A percentile compares a stretch with the other conserved stretches of the same genome.
Conservation (phyloP, 164 flowering plant species). For the Protea cynaroides region DNA sequence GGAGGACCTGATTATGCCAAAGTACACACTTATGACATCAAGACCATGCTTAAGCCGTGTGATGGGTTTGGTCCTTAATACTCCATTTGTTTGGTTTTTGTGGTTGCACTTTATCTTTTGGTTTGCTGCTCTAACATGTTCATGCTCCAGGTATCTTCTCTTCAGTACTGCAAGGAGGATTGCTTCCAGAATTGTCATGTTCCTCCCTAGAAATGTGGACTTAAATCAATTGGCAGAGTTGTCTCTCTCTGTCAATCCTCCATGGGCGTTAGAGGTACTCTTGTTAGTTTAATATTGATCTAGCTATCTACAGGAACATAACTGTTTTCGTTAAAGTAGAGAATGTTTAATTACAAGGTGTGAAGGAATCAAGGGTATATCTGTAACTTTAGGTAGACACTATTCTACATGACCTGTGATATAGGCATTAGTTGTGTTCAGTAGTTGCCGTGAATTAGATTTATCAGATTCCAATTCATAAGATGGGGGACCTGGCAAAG, state of each 20-base stretch:
- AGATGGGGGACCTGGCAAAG: no score
- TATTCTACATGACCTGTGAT: no score
- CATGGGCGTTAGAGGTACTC: constrained; percentile 81
- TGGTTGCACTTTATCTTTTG: neutral
- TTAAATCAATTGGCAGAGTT: constrained; percentile 82
- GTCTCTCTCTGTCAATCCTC: constrained; percentile 47
- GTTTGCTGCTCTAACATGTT: constrained; percentile 8
- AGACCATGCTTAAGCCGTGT: constrained; percentile 76
- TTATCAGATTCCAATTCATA: no score
- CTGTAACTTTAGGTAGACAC: no score
- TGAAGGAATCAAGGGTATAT: no score
- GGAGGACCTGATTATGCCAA: constrained; percentile 90
- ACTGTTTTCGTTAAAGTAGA: neutral
- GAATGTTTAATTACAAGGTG: no score
- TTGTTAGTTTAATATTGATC: neutral
- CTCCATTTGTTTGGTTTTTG: neutral
- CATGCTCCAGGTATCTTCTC: constrained; percentile 42
- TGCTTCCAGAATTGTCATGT: constrained; percentile 75
- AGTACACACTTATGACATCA: constrained; percentile 53
- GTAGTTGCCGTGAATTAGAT: no score
- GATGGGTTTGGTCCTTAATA: constrained; percentile 50
- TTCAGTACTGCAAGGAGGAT: constrained; percentile 52
- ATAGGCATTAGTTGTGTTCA: no score
- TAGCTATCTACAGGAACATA: neutral
- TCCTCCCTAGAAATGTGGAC: constrained; percentile 89